A percentile compares a stretch with the other conserved stretches of the same genome.
Evolutionary conservation across 192 early-diverging fungal species (phyloP).

Genomic region (Linnemannia schmuckeri): DNA sequence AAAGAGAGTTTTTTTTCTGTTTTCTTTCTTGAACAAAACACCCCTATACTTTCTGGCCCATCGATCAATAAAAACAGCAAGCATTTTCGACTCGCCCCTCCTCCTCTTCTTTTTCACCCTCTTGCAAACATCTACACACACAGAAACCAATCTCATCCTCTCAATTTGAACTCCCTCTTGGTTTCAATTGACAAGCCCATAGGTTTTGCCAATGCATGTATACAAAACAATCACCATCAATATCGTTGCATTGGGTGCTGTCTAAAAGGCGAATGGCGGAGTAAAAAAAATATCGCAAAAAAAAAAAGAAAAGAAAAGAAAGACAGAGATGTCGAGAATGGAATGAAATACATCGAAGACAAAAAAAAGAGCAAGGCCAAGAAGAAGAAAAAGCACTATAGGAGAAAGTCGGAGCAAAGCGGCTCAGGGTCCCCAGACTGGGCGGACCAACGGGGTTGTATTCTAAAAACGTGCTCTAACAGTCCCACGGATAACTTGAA

Average conservation of each 20-base stretch:
- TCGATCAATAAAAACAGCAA: background rate
- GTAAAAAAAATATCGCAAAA: background rate
- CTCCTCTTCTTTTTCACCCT: background rate
- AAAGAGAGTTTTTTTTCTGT: background rate
- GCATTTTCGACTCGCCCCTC: background rate
- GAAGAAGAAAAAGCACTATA: background rate
- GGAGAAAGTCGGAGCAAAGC: constrained; percentile 27
- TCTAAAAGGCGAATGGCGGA: background rate
- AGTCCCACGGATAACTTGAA: background rate
- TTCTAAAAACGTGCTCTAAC: constrained; percentile 15
- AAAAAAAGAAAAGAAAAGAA: background rate
- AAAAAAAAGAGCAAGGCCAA: background rate
- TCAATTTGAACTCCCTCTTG: background rate
- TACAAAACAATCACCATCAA: too few relatives aligned
- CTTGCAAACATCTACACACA: background rate
- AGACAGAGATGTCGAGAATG: background rate
- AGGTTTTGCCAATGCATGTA: background rate
- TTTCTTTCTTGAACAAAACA: background rate
- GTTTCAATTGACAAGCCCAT: background rate
- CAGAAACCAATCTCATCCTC: background rate
- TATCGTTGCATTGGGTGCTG: background rate
- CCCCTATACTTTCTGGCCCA: background rate
- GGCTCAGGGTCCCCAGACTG: constrained; percentile 26
- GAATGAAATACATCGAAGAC: background rate
- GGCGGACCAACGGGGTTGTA: constrained; percentile 10